phyloP scores from a whole-genome alignment of 2,329 filamentous ascomycete species.

The Xylariaceae sp. region DNA sequence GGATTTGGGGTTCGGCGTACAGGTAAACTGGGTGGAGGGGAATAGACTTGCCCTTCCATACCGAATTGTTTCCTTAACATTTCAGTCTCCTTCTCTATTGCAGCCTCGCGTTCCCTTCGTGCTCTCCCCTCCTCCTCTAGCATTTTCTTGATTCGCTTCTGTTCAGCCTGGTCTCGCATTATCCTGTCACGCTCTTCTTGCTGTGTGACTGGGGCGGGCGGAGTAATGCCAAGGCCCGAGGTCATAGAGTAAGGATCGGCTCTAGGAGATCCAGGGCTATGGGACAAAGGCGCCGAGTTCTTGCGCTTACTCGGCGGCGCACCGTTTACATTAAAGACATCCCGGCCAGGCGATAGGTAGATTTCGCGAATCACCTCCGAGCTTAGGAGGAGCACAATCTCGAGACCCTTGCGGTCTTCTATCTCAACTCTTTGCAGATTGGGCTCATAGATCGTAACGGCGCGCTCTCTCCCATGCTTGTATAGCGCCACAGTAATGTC shows the following conservation, averaged over 20 bases:
- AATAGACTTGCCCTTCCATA: conserved; percentile 44
- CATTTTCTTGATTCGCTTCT: conserved; percentile 59
- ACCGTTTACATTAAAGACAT: conserved; percentile 72
- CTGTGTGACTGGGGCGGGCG: conserved; percentile 42
- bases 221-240: conserved; percentile 42
- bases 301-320: conserved; percentile 36
- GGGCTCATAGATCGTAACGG: conserved; percentile 83
- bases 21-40: conserved; percentile 31
- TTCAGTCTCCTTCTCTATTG: conserved; percentile 77
- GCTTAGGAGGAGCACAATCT: conserved; percentile 68
- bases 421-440: conserved; percentile 87
- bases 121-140: conserved; percentile 64
- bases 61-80: conserved; percentile 68
- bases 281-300: conserved; percentile 41
- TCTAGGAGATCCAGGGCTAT: conserved; percentile 25
- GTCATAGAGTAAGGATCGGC: conserved; percentile 36
- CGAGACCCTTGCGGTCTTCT: conserved; percentile 89
- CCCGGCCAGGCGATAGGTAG: conserved; percentile 60
- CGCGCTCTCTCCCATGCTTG: conserved; percentile 59
- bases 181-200: conserved; percentile 53
- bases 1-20: conserved; percentile 33
- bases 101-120: conserved; percentile 50
- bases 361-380: conserved; percentile 63
- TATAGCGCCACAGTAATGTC: conserved; percentile 94
- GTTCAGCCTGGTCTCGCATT: conserved; percentile 51